These are phyloP conservation scores for Simmondsia chinensis DNA, from an alignment of 148 eudicot species.

Conservation along the genomic window DNA sequence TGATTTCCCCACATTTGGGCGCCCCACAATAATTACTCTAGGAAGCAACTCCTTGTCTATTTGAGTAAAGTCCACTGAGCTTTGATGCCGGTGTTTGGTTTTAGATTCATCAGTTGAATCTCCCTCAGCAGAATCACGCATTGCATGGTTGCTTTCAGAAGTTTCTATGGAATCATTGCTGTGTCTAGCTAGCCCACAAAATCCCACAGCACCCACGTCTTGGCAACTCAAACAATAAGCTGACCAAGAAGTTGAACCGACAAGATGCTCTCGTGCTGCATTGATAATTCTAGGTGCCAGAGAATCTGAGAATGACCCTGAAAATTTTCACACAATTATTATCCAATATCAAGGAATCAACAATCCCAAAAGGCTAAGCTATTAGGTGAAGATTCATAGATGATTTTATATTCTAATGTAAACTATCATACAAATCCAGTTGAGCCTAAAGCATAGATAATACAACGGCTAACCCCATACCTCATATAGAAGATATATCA, in stretches of 20 bases:
- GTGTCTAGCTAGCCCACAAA: not conserved
- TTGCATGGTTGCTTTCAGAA: not conserved
- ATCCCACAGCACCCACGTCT: constrained; percentile 6
- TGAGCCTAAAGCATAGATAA: too few relatives aligned
- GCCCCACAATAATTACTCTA: constrained; percentile 65
- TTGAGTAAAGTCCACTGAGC: constrained; percentile 60
- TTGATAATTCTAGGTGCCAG: constrained; percentile 9
- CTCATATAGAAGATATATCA: too few relatives aligned
- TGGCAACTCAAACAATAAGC: constrained; percentile 5
- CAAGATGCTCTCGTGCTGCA: constrained; percentile 4
- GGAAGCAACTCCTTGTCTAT: constrained; percentile 75
- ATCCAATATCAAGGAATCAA: too few relatives aligned
- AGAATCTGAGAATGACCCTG: constrained; percentile 15
- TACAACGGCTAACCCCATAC: too few relatives aligned
- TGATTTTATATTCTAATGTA: too few relatives aligned
- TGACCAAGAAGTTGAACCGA: not conserved
- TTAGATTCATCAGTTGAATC: constrained; percentile 12
- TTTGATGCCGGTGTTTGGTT: constrained; percentile 7
- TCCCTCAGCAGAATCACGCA: constrained; percentile 7
- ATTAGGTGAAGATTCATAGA: not conserved
- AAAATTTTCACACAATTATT: too few relatives aligned
- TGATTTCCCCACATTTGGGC: constrained; percentile 97
- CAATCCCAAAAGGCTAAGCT: not conserved
- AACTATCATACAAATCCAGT: too few relatives aligned
- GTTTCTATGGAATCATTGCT: not conserved